phyloP scores from a whole-genome alignment of 2,329 filamentous ascomycete species.

The Cryphonectria naterciae region DNA sequence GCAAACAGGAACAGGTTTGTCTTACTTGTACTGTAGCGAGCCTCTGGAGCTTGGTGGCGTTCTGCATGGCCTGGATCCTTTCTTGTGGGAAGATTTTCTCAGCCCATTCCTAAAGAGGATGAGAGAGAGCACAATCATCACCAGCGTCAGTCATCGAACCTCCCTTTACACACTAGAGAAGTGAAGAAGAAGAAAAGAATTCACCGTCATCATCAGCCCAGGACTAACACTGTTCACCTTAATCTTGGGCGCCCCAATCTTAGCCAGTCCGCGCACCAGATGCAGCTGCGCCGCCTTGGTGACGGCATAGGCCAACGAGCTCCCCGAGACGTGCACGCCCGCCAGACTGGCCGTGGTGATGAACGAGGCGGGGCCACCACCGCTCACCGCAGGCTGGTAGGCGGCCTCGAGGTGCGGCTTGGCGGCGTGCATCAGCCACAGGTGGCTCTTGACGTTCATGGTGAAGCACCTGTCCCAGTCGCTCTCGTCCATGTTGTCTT shows the following conservation, averaged over 20 bases:
- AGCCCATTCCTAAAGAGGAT: constrained; percentile 61
- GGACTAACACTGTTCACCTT: constrained; percentile 64
- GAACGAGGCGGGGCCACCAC: constrained; percentile 54
- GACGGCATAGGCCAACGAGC: constrained; percentile 71
- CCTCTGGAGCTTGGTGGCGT: constrained; percentile 63
- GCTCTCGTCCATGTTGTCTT: constrained; percentile 58
- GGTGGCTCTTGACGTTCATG: constrained; percentile 66
- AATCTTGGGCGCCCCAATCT: constrained; percentile 57
- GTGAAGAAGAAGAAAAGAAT: constrained; percentile 19
- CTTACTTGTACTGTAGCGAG: constrained; percentile 56
- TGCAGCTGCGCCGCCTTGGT: constrained; percentile 75
- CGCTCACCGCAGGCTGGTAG: constrained; percentile 40
- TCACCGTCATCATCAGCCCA: constrained; percentile 54
- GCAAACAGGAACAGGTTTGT: neutral
- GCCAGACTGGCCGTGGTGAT: constrained; percentile 68
- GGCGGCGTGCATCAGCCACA: constrained; percentile 62
- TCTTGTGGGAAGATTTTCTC: constrained; percentile 57
- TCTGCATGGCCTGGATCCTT: constrained; percentile 54
- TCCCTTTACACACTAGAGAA: neutral
- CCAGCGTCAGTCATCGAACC: constrained; percentile 17
- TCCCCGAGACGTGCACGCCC: constrained; percentile 66
- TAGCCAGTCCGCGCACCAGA: constrained; percentile 57
- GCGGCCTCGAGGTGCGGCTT: constrained; percentile 53
- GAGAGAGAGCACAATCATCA: no score
- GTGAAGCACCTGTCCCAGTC: constrained; percentile 64